phyloP scores from a whole-genome alignment of 1,284 basidiomycete species.

The Cutaneotrichosporon cyanovorans region DNA sequence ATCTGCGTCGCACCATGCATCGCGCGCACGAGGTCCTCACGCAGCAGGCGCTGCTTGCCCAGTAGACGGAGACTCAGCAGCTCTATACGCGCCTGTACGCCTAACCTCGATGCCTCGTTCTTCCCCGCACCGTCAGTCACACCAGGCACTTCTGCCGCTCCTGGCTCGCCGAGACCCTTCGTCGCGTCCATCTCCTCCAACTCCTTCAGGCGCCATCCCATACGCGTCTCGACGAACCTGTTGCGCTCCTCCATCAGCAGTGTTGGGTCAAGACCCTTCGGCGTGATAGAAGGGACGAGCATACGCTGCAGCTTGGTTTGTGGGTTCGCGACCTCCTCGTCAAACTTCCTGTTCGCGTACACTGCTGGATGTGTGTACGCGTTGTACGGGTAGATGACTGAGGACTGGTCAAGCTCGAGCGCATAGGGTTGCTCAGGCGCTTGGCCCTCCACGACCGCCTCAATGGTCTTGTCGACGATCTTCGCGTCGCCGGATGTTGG shows the following conservation, averaged over 20 bases:
- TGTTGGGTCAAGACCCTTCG: slow-evolving; percentile 86
- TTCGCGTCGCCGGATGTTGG: slow-evolving; percentile 38
- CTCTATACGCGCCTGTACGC: slow-evolving; percentile 81
- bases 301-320: slow-evolving; percentile 56
- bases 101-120: slow-evolving; percentile 22
- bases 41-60: slow-evolving; percentile 79
- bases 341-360: slow-evolving; percentile 57
- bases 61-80: slow-evolving; percentile 85
- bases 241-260: slow-evolving; percentile 86
- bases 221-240: slow-evolving; percentile 79
- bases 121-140: slow-evolving; percentile 49
- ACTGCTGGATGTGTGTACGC: slow-evolving; percentile 81
- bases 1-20: slow-evolving; percentile 85
- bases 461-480: slow-evolving; percentile 69
- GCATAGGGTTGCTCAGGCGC: slow-evolving; percentile 39
- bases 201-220: slow-evolving; percentile 82
- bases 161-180: slow-evolving; percentile 64
- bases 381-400: slow-evolving; percentile 90
- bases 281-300: slow-evolving; percentile 81
- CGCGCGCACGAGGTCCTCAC: slow-evolving; percentile 78
- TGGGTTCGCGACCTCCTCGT: slow-evolving; percentile 38
- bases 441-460: slow-evolving; percentile 51
- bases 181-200: slow-evolving; percentile 77
- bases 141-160: slow-evolving; percentile 50
- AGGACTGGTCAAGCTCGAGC: slow-evolving; percentile 71